A percentile compares a stretch with the other conserved stretches of the same genome.
These are phyloP conservation scores for Austroboletus novae-zelandiae DNA, from an alignment of 1,284 basidiomycete species.

Conservation along the genomic window DNA sequence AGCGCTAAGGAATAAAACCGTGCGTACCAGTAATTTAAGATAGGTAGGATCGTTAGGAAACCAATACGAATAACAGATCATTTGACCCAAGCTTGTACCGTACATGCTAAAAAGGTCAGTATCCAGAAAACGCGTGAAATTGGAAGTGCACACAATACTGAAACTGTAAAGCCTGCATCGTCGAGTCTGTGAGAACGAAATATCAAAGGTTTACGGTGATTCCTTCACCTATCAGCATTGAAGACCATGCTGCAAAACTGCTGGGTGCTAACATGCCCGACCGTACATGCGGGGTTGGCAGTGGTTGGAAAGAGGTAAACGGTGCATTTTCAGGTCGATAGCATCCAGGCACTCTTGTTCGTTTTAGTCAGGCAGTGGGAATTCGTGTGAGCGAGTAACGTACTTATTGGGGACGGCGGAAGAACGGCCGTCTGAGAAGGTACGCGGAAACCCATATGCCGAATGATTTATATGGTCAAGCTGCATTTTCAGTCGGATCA, in stretches of 20 bases:
- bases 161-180: not conserved
- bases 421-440: too few relatives aligned
- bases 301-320: too few relatives aligned
- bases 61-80: conserved; percentile 8
- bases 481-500: too few relatives aligned
- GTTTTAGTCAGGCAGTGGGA: too few relatives aligned
- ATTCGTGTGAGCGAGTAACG: too few relatives aligned
- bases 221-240: not conserved
- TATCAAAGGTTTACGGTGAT: not conserved
- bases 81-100: conserved; percentile 12
- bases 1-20: not conserved
- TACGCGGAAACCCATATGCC: too few relatives aligned
- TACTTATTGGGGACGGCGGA: too few relatives aligned
- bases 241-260: not conserved
- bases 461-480: too few relatives aligned
- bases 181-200: not conserved
- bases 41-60: conserved; percentile 10
- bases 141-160: not conserved
- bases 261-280: not conserved
- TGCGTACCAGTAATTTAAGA: conserved; percentile 6
- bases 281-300: not conserved
- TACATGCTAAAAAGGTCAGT: conserved; percentile 9
- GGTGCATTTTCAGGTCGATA: not conserved
- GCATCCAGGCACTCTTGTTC: not conserved
- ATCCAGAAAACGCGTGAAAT: not conserved